Percentiles rank a stretch among this genome's conserved stretches.
These are phyloP conservation scores for Jacaranda copaia DNA, from an alignment of 257 asterid genomes.

Conservation along the genomic window DNA sequence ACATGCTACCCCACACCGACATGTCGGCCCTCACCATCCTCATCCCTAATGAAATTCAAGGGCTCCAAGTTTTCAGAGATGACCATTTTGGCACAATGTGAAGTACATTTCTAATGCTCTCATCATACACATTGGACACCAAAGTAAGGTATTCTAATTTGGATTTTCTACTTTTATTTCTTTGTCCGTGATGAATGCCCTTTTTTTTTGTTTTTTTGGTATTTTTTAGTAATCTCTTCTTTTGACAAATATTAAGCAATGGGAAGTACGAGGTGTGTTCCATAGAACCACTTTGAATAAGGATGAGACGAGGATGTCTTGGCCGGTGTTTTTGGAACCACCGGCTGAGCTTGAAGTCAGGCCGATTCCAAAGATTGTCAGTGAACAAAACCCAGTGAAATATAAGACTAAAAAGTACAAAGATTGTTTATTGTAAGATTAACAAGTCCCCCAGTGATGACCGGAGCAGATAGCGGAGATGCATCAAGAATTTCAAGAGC, in stretches of 20 bases:
- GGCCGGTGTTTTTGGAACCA: conserved; percentile 92
- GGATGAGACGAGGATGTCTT: conserved; percentile 75
- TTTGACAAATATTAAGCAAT: conserved; percentile 69
- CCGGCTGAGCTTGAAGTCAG: conserved; percentile 65
- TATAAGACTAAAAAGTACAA: conserved; percentile 71
- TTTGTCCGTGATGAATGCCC: no score
- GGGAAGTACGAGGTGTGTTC: conserved; percentile 67
- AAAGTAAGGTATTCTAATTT: conserved; percentile 77
- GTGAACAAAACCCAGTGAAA: conserved; percentile 51
- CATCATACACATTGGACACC: conserved; percentile 95
- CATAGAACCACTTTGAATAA: conserved; percentile 71
- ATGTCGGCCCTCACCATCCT: conserved; percentile 74
- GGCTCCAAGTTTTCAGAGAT: conserved; percentile 82
- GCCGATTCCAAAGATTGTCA: conserved; percentile 60
- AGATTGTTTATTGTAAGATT: conserved; percentile 74
- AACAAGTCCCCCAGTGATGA: conserved; percentile 76
- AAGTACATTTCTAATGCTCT: no score
- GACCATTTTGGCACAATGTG: conserved; percentile 79
- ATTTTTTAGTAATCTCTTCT: not conserved
- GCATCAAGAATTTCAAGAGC: not conserved
- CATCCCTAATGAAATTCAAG: conserved; percentile 82
- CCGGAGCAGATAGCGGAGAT: not conserved
- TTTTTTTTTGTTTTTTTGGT: no score
- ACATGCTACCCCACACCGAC: conserved; percentile 93
- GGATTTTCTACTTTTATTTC: no score